These are phyloP conservation scores for Thecaphora frezii DNA, from an alignment of 1,284 basidiomycete species.

Conservation along the genomic window DNA sequence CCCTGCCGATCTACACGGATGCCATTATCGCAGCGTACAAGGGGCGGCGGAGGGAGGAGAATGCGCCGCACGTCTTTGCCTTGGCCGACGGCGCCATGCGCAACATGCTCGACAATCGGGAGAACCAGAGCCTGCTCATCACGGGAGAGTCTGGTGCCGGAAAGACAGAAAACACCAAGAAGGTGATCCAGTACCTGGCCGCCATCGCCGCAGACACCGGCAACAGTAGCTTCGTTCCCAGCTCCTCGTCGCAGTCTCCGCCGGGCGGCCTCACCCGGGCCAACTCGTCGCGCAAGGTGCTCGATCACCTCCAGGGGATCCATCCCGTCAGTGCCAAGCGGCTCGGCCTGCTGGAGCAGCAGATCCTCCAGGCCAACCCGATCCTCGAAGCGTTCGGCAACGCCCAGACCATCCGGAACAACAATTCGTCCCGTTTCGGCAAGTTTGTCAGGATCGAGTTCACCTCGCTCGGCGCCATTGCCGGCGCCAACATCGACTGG, in stretches of 20 bases:
- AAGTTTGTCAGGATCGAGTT: conserved; percentile 98
- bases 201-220: conserved; percentile 75
- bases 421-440: conserved; percentile 95
- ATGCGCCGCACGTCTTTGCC: conserved; percentile 94
- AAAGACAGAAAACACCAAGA: conserved; percentile 99
- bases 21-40: conserved; percentile 91
- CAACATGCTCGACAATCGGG: conserved; percentile 94
- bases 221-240: conserved; percentile 4
- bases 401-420: conserved; percentile 96
- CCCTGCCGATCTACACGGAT: conserved; percentile 88
- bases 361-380: conserved; percentile 97
- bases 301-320: conserved; percentile 48
- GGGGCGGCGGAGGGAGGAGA: conserved; percentile 86
- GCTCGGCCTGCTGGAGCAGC: conserved; percentile 86
- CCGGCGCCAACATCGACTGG: conserved; percentile 98
- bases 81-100: conserved; percentile 97
- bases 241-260: conserved; percentile 15
- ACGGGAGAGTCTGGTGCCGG: conserved; percentile 99
- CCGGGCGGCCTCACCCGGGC: conserved; percentile 34
- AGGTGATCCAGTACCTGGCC: conserved; percentile 98
- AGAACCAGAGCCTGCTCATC: conserved; percentile 97
- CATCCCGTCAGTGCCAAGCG: conserved; percentile 41
- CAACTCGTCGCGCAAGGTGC: conserved; percentile 37
- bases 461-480: conserved; percentile 87
- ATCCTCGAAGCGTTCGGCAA: conserved; percentile 98